phyloP scores from a whole-genome alignment of 345 rosid genomes.

The Gossypium rotundifolium region DNA sequence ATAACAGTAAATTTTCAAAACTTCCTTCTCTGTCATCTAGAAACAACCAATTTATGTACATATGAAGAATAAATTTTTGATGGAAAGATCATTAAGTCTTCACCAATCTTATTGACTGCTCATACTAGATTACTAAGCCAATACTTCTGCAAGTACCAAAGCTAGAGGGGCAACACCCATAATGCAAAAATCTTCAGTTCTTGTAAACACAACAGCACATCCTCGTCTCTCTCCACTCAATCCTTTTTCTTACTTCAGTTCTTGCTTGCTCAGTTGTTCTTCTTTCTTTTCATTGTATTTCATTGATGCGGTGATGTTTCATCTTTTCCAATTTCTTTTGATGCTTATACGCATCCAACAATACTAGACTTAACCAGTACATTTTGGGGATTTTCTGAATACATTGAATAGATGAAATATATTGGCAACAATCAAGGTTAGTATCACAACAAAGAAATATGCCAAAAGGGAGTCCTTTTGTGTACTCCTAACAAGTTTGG shows the following conservation, averaged over 20 bases:
- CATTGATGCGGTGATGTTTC: not conserved
- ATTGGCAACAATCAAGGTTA: not conserved
- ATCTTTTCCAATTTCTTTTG: not conserved
- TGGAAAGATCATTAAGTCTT: not conserved
- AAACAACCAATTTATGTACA: not conserved
- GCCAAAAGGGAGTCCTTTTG: not conserved
- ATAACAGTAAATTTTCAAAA: not conserved
- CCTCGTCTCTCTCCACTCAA: not conserved
- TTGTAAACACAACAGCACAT: not conserved
- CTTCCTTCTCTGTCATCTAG: not conserved
- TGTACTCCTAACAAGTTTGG: not conserved
- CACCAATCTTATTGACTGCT: not conserved
- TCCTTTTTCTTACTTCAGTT: not conserved
- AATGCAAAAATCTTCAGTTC: not conserved
- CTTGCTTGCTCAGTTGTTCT: not conserved
- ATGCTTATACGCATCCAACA: not conserved
- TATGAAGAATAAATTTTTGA: not conserved
- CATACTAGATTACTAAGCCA: not conserved
- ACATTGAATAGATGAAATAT: not conserved
- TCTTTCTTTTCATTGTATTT: not conserved
- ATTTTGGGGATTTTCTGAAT: not conserved
- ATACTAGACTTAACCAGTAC: not conserved
- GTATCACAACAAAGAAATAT: not conserved
- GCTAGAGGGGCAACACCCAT: not conserved
- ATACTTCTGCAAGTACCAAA: not conserved